Evolutionary conservation across 768 basidiomycete species (phyloP), one percentile per base, ranked within the genome.

Genomic region (Peribolospora kevripleyi): DNA sequence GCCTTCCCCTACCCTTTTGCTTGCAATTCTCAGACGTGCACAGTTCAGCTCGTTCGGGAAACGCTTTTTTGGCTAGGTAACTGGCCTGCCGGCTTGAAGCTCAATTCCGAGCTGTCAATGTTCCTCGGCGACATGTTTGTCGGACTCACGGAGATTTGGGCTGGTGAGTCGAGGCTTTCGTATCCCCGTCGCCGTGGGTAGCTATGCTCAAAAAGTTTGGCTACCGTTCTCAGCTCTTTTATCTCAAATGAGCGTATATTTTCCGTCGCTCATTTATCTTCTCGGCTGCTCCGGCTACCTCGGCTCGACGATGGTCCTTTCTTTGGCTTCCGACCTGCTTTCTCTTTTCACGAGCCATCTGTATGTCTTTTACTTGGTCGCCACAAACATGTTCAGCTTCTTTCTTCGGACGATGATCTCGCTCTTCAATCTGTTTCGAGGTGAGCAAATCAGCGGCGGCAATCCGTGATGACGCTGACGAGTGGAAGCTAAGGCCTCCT

Each of bases 61-160:
- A 71, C 74, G 0, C 70, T 95, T 2, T 61, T 72, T 1, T 95
- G 88, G 90, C 73, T 98, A 9, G 82, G 93, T 65, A 77, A 82
- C 57, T 97, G 91, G 91, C 91, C 91, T 0, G 87, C 80, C 2
- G 91, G 93, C 1, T 69, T 98, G 46, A 98, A 98, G 67, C 78
- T 98, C 53, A 97, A 97, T 63, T 84, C 85, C 0, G 84, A 95
- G 61, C 74, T 98, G n/a, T 84, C 85, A 61, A 71, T 73, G 37
- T 82, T 93, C 64, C 82, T 85, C 62, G 77, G 80, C n/a, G 73
- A 78, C 56, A 72, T 75, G 0, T 79, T 93, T 51, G 70, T 80
- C 3, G 73, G 73, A 37, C 58, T 84, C 10, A 74, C 84, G 11
- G 71, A 71, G 1, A 61, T 75, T 3, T 95, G 86, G 85, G 76